Percentiles rank a stretch among this genome's conserved stretches.
These are phyloP conservation scores for Wickerhamomyces alni DNA, from an alignment of 805 yeast species.

Conservation along the genomic window DNA sequence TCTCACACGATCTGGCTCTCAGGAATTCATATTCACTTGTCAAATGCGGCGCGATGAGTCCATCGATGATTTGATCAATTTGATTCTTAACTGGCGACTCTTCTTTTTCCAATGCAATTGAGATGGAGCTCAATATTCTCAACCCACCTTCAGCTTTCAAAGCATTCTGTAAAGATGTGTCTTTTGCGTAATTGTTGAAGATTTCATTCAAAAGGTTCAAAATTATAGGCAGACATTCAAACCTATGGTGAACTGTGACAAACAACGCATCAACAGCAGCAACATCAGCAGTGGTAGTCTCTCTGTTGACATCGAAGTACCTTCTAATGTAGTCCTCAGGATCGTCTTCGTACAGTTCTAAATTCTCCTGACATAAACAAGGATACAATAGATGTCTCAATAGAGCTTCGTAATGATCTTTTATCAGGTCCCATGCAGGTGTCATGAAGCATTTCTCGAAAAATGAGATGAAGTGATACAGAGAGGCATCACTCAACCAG, in stretches of 20 bases:
- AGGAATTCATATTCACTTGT: slow-evolving; percentile 57
- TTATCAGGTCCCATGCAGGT: slow-evolving; percentile 54
- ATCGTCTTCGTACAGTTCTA: slow-evolving; percentile 76
- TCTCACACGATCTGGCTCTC: slow-evolving; percentile 70
- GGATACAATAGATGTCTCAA: slow-evolving; percentile 71
- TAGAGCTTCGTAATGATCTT: slow-evolving; percentile 59
- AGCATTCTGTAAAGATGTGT: slow-evolving; percentile 34
- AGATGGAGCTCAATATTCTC: slow-evolving; percentile 69
- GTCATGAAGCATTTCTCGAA: slow-evolving; percentile 53
- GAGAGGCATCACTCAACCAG: slow-evolving; percentile 63
- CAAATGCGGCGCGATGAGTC: slow-evolving; percentile 68
- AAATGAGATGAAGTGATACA: slow-evolving; percentile 63
- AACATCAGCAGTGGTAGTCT: slow-evolving; percentile 62
- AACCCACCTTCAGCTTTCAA: slow-evolving; percentile 78
- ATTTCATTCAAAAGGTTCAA: slow-evolving; percentile 51
- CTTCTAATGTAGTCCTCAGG: slow-evolving; percentile 84
- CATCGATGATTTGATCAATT: slow-evolving; percentile 62
- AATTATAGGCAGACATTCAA: slow-evolving; percentile 48
- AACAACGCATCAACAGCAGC: slow-evolving; percentile 75
- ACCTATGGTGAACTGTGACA: slow-evolving; percentile 50
- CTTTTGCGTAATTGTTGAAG: slow-evolving; percentile 28
- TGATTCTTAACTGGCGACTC: slow-evolving; percentile 52
- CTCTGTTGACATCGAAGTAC: slow-evolving; percentile 60
- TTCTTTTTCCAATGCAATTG: slow-evolving; percentile 39
- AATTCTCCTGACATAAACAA: slow-evolving; percentile 61